phyloP scores from a whole-genome alignment of 305 asterid genomes.

The Fraxinus baroniana region DNA sequence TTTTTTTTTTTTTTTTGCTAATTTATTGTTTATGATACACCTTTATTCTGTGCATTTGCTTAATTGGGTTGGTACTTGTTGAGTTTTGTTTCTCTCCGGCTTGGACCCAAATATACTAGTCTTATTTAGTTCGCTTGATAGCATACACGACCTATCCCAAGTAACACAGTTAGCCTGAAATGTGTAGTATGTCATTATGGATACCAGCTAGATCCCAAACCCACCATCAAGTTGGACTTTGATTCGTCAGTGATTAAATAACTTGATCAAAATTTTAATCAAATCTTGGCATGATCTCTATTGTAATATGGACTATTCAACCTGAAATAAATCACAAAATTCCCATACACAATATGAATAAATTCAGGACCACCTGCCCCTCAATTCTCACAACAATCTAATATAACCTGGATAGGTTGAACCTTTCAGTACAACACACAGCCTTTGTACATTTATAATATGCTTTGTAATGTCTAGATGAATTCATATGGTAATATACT shows the following conservation, averaged over 20 bases:
- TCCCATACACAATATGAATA: background rate
- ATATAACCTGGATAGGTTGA: background rate
- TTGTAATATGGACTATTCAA: background rate
- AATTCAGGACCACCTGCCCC: background rate
- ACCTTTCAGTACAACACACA: background rate
- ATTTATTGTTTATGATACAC: conserved; percentile 7
- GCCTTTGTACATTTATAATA: background rate
- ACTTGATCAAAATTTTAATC: too few species aligned
- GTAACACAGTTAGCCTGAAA: background rate
- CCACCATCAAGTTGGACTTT: background rate
- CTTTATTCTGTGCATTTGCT: background rate
- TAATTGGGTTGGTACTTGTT: background rate
- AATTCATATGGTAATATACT: background rate
- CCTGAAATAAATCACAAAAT: background rate
- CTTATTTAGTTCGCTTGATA: background rate
- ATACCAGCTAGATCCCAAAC: background rate
- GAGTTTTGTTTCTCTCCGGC: background rate
- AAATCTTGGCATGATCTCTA: background rate
- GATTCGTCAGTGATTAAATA: background rate
- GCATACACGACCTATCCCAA: background rate
- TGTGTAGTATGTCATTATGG: background rate
- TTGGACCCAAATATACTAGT: background rate
- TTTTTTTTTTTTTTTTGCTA: background rate
- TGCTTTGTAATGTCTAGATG: background rate
- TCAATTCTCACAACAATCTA: background rate